These are phyloP conservation scores for Phycomyces blakesleeanus DNA, from an alignment of 192 early-diverging fungal genomes.

Conservation along the genomic window DNA sequence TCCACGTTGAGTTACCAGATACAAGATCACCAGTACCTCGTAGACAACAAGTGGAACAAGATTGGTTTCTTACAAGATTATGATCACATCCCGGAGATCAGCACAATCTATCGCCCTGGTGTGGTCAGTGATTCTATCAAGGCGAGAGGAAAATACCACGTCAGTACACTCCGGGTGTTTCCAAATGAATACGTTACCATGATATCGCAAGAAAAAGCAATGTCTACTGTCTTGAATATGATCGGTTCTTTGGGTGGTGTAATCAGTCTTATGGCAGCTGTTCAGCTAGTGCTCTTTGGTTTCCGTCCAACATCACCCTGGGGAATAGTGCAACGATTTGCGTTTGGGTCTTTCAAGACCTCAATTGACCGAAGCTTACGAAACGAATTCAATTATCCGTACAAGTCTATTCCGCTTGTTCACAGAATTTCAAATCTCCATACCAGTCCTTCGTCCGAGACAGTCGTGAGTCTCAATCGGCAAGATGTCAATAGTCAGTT, in stretches of 20 bases:
- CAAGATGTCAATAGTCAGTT: too few species aligned
- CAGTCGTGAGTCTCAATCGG: neutral
- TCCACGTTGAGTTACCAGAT: neutral
- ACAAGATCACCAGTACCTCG: neutral
- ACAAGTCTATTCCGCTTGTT: neutral
- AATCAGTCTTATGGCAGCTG: conserved; percentile 4
- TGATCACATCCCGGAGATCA: neutral
- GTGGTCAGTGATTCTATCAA: too few species aligned
- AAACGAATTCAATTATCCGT: neutral
- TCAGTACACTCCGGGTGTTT: neutral
- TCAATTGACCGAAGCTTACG: neutral
- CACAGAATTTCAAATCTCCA: neutral
- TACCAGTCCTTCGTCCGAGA: neutral
- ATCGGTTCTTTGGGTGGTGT: conserved; percentile 11
- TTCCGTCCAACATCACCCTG: conserved; percentile 18
- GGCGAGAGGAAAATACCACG: neutral
- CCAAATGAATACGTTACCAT: neutral
- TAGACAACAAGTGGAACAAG: conserved; percentile 3
- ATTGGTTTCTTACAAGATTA: conserved; percentile 2
- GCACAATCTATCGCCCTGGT: neutral
- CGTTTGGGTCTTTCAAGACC: conserved; percentile 2
- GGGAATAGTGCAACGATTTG: conserved; percentile 12
- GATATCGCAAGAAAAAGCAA: neutral
- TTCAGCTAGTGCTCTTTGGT: conserved; percentile 10
- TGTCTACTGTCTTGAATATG: neutral